Evolutionary conservation across 106 monocot genomes (phyloP).

Genomic region (Acorus gramineus): DNA sequence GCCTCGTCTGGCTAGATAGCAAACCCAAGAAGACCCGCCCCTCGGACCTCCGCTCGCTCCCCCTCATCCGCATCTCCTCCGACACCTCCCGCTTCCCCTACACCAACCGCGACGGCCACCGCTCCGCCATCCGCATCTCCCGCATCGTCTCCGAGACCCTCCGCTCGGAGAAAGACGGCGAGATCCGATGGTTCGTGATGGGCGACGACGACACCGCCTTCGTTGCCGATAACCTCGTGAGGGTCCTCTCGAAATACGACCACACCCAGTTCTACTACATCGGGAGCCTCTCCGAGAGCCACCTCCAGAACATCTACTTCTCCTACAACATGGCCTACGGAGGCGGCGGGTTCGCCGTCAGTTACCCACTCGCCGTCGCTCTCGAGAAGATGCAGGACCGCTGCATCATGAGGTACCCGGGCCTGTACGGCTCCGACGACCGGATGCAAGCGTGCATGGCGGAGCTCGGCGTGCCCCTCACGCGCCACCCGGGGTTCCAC

Average conservation of each 20-base stretch:
- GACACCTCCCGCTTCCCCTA: slow-evolving; percentile 60
- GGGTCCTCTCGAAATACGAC: slow-evolving; percentile 27
- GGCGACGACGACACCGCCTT: slow-evolving; percentile 91
- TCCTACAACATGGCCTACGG: slow-evolving; percentile 46
- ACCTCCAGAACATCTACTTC: slow-evolving; percentile 34
- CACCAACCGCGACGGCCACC: slow-evolving; percentile 50
- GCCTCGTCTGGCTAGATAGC: slow-evolving; percentile 29
- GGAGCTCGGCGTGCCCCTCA: slow-evolving; percentile 52
- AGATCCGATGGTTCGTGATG: slow-evolving; percentile 81
- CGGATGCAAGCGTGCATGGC: slow-evolving; percentile 45
- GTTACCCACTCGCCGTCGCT: slow-evolving; percentile 28
- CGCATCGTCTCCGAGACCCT: slow-evolving; percentile 83
- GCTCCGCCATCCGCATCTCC: slow-evolving; percentile 84
- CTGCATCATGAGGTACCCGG: slow-evolving; percentile 35
- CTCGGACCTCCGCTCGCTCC: slow-evolving; percentile 14
- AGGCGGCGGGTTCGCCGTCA: slow-evolving; percentile 46
- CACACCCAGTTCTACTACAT: slow-evolving; percentile 37
- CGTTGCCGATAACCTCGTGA: slow-evolving; percentile 30
- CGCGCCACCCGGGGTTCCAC: slow-evolving; percentile 43
- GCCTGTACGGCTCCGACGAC: slow-evolving; percentile 49
- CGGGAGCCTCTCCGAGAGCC: slow-evolving; percentile 35
- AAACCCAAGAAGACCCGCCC: slow-evolving; percentile 10
- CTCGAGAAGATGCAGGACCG: slow-evolving; percentile 23
- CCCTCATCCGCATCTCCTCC: slow-evolving; percentile 45
- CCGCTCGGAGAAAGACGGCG: slow-evolving; percentile 23